Evolutionary conservation across 1,139 yeast genomes (phyloP), one percentile per base, ranked within the genome.

Genomic region (Yamadazyma conglobata): DNA sequence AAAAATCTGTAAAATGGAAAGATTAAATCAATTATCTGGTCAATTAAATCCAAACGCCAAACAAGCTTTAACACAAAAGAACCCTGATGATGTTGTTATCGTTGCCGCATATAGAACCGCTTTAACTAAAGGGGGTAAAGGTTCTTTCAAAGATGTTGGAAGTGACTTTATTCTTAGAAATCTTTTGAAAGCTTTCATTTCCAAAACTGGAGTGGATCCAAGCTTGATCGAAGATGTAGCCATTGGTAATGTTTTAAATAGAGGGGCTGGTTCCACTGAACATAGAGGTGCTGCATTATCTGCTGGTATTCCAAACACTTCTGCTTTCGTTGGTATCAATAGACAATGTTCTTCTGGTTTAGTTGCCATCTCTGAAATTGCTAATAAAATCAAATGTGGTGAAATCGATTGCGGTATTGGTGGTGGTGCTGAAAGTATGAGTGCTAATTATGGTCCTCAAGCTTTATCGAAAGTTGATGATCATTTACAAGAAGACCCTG

Each of bases 321-420:
- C 81, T 18, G 89, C 95, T 10, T 85, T 89, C 47, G 65, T 79
- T 47, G 91, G 95, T 17, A 51, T 89, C 44, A 89, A 89, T 70
- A 79, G 97, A 64, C 96, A 87, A 60, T 89, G 97, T 60, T 86
- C 96, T 7, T 85, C 95, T 3, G 96, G 96, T 27, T 70, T 89
- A 48, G 84, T 88, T 73, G 94, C 96, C 14, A 77, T 88, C 25
- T 81, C 85, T 46, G 93, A 84, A 54, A 76, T 89, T 51, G 95
- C 96, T 48, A 85, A 83, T 65, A 85, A 86, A 67, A 89, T 89
- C 55, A 67, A 70, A 47, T 65, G 76, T 39, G 96, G 96, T 26
- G 95, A 88, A 69, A 87, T 89, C 47, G 87, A 80, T 46, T 72
- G 91, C 52, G 97, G 97, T 41, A 67, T 89, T 36, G 97, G 93